A percentile compares a stretch with the other conserved stretches of the same genome.
Evolutionary conservation across 2,329 filamentous ascomycete genomes (phyloP).

Genomic region (Alternaria infectoria): DNA sequence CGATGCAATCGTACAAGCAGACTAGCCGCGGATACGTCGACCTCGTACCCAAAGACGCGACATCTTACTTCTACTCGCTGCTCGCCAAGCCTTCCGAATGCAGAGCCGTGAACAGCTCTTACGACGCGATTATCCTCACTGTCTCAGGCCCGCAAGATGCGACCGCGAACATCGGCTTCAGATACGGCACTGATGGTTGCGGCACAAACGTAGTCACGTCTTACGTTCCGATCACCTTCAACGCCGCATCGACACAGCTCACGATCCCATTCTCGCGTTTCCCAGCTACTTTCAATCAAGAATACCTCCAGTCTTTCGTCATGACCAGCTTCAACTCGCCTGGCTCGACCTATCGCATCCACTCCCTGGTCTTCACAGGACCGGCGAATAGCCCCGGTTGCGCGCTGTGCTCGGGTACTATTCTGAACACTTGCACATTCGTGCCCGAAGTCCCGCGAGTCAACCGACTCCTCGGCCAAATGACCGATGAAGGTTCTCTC

Average conservation of each 20-base stretch:
- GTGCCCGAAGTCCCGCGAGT: neutral
- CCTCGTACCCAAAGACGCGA: conserved; percentile 4
- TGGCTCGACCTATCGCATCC: conserved; percentile 1
- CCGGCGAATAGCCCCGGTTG: conserved; percentile 10
- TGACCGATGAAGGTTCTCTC: conserved; percentile 9
- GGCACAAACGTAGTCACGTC: conserved; percentile 8
- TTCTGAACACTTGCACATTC: conserved; percentile 10
- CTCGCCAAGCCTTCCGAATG: conserved; percentile 2
- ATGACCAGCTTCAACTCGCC: conserved; percentile 6
- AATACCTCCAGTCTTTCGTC: conserved; percentile 4
- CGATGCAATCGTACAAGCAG: conserved; percentile 10
- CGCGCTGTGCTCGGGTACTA: conserved; percentile 10
- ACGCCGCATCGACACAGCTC: neutral
- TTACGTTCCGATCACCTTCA: conserved; percentile 8
- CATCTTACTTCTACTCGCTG: conserved; percentile 2
- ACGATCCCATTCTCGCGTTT: conserved; percentile 7
- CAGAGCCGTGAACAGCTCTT: conserved; percentile 7
- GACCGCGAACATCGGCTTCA: conserved; percentile 8
- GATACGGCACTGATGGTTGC: conserved; percentile 3
- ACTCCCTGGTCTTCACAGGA: conserved; percentile 6
- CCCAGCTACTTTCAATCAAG: neutral
- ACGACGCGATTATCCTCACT: conserved; percentile 3
- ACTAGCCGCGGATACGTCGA: conserved; percentile 1
- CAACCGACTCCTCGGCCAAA: conserved; percentile 1
- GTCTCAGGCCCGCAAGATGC: conserved; percentile 6